phyloP scores from a whole-genome alignment of 176 grass and related monocot genomes.

The Musa itinerans region DNA sequence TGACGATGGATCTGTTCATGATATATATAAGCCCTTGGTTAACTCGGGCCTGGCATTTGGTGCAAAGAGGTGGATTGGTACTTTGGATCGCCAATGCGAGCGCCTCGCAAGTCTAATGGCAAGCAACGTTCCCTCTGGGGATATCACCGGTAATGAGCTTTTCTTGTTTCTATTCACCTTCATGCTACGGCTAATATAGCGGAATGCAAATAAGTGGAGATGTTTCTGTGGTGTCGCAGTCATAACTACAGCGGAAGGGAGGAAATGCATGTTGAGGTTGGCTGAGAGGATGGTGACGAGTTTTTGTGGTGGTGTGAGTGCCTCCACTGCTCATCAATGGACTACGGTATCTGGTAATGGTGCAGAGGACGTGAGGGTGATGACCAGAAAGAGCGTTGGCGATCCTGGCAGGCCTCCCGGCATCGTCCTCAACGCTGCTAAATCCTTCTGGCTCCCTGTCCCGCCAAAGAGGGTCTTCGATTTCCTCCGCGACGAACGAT shows the following conservation, averaged over 20 bases:
- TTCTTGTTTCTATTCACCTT: neutral
- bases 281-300: slow-evolving; percentile 19
- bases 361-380: slow-evolving; percentile 21
- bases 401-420: slow-evolving; percentile 21
- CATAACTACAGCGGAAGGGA: slow-evolving; percentile 9
- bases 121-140: slow-evolving; percentile 12
- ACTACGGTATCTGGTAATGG: slow-evolving; percentile 18
- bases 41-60: slow-evolving; percentile 20
- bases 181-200: neutral
- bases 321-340: slow-evolving; percentile 19
- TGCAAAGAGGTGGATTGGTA: slow-evolving; percentile 3
- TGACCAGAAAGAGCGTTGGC: slow-evolving; percentile 20
- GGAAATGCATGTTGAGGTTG: slow-evolving; percentile 19
- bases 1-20: slow-evolving; percentile 18
- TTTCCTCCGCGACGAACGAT: slow-evolving; percentile 18
- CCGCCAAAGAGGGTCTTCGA: slow-evolving; percentile 13
- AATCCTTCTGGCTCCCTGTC: slow-evolving; percentile 21
- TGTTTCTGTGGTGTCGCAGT: slow-evolving; percentile 5
- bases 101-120: slow-evolving; percentile 16
- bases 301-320: slow-evolving; percentile 18
- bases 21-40: slow-evolving; percentile 19
- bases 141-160: neutral
- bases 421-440: slow-evolving; percentile 20
- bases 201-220: neutral
- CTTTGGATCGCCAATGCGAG: slow-evolving; percentile 16